Percentiles rank a stretch among this genome's conserved stretches.
Conservation (phyloP, 768 basidiomycete genomes). For the Lentinus tigrinus region DNA sequence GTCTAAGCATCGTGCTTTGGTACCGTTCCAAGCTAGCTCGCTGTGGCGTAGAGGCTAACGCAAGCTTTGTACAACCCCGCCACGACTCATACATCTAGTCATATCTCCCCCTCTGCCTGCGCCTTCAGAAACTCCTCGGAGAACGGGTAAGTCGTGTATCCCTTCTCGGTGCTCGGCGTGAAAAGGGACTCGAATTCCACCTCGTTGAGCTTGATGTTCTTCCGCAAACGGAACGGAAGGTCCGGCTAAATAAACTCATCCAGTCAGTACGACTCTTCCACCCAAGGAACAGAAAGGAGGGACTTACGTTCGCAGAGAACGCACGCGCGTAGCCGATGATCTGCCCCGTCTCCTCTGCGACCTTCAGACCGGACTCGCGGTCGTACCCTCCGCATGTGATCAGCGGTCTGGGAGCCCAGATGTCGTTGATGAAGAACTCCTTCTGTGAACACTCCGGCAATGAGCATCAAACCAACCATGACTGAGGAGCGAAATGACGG, state of each 20-base stretch:
- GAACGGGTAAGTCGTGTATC: slow-evolving; percentile 29
- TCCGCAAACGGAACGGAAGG: slow-evolving; percentile 36
- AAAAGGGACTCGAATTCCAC: slow-evolving; percentile 43
- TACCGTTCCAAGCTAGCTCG: no score
- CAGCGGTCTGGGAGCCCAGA: slow-evolving; percentile 24
- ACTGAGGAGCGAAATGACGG: no score
- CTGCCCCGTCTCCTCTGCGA: slow-evolving; percentile 23
- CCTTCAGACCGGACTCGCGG: slow-evolving; percentile 18
- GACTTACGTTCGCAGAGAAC: slow-evolving; percentile 31
- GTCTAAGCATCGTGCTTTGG: no score
- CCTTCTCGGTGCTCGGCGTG: slow-evolving; percentile 27
- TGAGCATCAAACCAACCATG: no score
- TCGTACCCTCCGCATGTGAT: slow-evolving; percentile 26
- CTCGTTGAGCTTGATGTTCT: slow-evolving; percentile 33
- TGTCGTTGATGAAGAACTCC: slow-evolving; percentile 14
- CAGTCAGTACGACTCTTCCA: no score
- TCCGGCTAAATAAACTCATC: slow-evolving; percentile 36
- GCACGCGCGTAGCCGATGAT: slow-evolving; percentile 27
- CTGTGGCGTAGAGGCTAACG: no score
- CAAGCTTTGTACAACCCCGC: no score
- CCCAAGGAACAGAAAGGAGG: not conserved
- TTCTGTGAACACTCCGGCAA: slow-evolving; percentile 3
- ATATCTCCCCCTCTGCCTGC: no score
- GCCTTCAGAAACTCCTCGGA: slow-evolving; percentile 12
- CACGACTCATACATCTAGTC: no score